Evolutionary conservation across 1,139 yeast species (phyloP), one percentile per base, ranked within the genome.

Genomic region (Saccharomyces hybrid): DNA sequence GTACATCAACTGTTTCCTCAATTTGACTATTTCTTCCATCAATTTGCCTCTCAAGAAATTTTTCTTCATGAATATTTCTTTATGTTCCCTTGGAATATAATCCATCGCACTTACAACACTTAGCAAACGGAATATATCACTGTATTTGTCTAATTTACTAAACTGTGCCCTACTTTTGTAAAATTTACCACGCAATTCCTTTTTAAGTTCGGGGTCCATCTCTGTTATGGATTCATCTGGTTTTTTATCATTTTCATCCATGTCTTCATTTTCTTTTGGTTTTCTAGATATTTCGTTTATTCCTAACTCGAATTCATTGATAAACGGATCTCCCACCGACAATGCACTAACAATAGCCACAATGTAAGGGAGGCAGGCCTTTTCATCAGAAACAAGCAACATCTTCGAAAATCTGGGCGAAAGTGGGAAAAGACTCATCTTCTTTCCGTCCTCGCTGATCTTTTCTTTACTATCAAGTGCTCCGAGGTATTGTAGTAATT

Each of bases 351-450:
- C 98, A 55, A 95, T 79, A 0, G 98, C 95, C 54, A 93, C 83
- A 28, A 93, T 77, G 65, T 88, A 93, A 0, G 96, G 90, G 56
- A 93, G 74, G 71, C 98, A 91, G 3, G 81, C 85, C 54, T 81
- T 82, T 69, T 93, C 97, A 68, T 90, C 88, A 8, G 96, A 96
- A 47, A 91, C 81, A 47, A 91, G 78, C 57, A 95, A 76, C 78
- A 95, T 89, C 67, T 91, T 91, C 4, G 99, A 84, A 70, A 86
- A 95, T 52, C 99, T 76, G 2, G 99, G 99, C 66, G 95, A 86
- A 63, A 95, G 76, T 44, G 99, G 99, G 76, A 93, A 93, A 57
- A 83, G 72, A 55, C 96, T 81, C 96, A 95, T 95, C 51, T 83
- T 82, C 61, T 75, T 80, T 42, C 99, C 99, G 52, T 90, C 74